These are phyloP conservation scores for Fragaria nilgerrensis DNA, from an alignment of 306 rosid genomes.

Conservation along the genomic window DNA sequence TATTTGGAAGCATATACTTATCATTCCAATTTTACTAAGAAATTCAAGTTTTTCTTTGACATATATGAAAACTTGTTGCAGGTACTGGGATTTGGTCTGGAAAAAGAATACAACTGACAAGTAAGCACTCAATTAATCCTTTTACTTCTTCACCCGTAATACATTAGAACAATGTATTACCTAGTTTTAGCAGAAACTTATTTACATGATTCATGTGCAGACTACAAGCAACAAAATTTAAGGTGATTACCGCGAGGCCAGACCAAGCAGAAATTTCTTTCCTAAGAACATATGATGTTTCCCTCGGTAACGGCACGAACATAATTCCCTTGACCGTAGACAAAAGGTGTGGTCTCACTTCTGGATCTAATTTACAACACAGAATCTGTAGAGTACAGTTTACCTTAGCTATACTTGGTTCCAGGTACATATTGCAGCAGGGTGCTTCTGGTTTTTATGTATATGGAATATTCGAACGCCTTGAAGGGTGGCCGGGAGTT, in stretches of 20 bases:
- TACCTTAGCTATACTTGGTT: not conserved
- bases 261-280: slow-evolving; percentile 70
- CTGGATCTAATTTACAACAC: not conserved
- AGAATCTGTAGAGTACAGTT: not conserved
- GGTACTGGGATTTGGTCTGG: slow-evolving; percentile 77
- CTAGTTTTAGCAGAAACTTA: not conserved
- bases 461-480: slow-evolving; percentile 53
- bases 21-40: not conserved
- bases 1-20: not conserved
- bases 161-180: not conserved
- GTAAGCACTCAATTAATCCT: slow-evolving; percentile 21
- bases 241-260: slow-evolving; percentile 21
- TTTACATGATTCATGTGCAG: slow-evolving; percentile 32
- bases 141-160: not conserved
- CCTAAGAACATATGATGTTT: slow-evolving; percentile 40
- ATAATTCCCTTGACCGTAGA: slow-evolving; percentile 56
- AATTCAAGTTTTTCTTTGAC: not conserved
- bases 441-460: slow-evolving; percentile 66
- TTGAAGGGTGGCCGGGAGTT: slow-evolving; percentile 46
- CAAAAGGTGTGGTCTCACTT: slow-evolving; percentile 42
- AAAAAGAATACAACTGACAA: slow-evolving; percentile 38
- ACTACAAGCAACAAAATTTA: slow-evolving; percentile 32
- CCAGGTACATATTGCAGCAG: slow-evolving; percentile 59
- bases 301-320: slow-evolving; percentile 1
- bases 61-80: not conserved